Conservation (phyloP, 495 filamentous ascomycete species). For the Ascodesmis nigricans region DNA sequence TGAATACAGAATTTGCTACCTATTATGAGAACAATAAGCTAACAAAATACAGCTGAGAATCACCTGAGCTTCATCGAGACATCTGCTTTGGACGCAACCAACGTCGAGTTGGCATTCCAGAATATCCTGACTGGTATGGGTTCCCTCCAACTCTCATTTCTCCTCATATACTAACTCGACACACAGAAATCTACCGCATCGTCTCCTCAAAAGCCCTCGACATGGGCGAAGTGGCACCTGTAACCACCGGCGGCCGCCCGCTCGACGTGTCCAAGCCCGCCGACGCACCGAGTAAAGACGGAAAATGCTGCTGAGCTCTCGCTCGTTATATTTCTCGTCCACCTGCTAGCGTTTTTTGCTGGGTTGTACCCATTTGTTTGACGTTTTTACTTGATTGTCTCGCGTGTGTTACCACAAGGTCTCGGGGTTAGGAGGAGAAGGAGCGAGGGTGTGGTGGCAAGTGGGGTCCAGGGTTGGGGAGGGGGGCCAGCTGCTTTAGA, state of each 20-base stretch:
- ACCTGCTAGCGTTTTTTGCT: too few relatives aligned
- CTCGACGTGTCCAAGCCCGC: conserved; percentile 65
- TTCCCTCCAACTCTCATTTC: neutral
- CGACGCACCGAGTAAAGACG: conserved; percentile 53
- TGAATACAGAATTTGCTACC: too few relatives aligned
- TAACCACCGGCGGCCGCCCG: conserved; percentile 50
- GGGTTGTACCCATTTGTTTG: too few relatives aligned
- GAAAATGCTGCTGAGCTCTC: conserved; percentile 52
- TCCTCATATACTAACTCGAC: neutral
- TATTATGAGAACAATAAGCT: too few relatives aligned
- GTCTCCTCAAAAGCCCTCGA: conserved; percentile 95
- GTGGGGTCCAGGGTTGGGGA: too few relatives aligned
- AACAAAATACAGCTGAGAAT: conserved; percentile 81
- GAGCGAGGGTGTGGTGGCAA: too few relatives aligned
- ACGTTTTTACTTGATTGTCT: conserved; percentile 1
- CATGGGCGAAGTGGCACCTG: conserved; percentile 50
- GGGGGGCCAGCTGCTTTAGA: too few relatives aligned
- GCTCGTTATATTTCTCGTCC: too few relatives aligned
- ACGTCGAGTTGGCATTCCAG: conserved; percentile 98
- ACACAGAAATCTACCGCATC: conserved; percentile 92
- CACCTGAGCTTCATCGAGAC: conserved; percentile 97
- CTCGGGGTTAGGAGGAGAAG: too few relatives aligned
- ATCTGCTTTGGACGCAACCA: conserved; percentile 93
- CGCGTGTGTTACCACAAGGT: too few relatives aligned
- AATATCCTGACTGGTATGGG: conserved; percentile 88